Evolutionary conservation across 2,329 filamentous ascomycete genomes (phyloP).

Genomic region (Microascus cirrosus): DNA sequence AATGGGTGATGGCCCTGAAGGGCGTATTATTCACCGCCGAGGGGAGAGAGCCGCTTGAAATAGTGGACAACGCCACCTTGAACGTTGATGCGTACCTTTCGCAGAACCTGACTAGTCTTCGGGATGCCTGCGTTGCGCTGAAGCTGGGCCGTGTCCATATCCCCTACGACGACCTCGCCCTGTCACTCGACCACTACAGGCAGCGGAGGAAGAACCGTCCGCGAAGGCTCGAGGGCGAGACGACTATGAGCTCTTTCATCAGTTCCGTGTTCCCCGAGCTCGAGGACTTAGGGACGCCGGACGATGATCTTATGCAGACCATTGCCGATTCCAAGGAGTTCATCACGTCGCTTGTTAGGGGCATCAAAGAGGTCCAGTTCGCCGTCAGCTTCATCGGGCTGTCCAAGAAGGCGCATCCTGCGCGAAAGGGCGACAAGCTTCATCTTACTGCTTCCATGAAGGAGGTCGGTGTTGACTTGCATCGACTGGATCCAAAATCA

Average conservation of each 20-base stretch:
- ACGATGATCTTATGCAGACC: constrained; percentile 63
- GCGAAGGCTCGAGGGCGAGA: not conserved
- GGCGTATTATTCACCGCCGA: constrained; percentile 85
- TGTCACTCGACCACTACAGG: constrained; percentile 48
- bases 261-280: not conserved
- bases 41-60: constrained; percentile 71
- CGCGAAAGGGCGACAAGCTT: constrained; percentile 57
- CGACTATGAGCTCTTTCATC: not conserved
- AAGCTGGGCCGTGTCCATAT: constrained; percentile 87
- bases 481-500: constrained; percentile 83
- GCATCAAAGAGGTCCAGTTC: constrained; percentile 94
- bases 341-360: constrained; percentile 75
- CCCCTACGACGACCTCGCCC: constrained; percentile 74
- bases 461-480: constrained; percentile 85
- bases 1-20: constrained; percentile 82
- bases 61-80: constrained; percentile 77
- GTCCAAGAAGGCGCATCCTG: constrained; percentile 64
- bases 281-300: not conserved
- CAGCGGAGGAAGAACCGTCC: constrained; percentile 22
- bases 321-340: constrained; percentile 92
- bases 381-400: constrained; percentile 84
- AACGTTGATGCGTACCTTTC: constrained; percentile 90
- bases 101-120: constrained; percentile 72
- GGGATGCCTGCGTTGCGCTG: constrained; percentile 79
- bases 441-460: constrained; percentile 69